Percentiles rank a stretch among this genome's conserved stretches.
Conservation (phyloP, 345 rosid genomes). For the Eucalyptus polyanthemos region DNA sequence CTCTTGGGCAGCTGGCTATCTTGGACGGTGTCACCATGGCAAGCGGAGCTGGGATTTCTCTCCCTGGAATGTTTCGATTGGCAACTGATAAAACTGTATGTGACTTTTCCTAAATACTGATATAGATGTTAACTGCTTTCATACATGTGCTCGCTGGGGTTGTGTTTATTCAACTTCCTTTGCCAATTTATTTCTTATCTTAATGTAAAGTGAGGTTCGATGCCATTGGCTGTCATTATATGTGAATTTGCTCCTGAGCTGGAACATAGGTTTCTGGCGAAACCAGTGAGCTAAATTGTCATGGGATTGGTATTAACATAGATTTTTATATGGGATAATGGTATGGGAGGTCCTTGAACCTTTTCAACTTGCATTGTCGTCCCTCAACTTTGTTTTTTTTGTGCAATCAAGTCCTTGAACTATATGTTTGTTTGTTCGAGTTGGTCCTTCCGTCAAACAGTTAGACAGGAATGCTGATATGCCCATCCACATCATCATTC, state of each 20-base stretch:
- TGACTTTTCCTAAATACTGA: neutral
- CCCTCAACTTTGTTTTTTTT: neutral
- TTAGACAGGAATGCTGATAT: neutral
- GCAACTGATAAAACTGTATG: neutral
- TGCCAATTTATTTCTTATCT: neutral
- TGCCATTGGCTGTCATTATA: neutral
- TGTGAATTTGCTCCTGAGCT: neutral
- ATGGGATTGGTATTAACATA: neutral
- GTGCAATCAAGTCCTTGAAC: neutral
- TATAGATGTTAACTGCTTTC: neutral
- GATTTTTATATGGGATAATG: neutral
- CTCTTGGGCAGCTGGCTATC: slow-evolving; percentile 56
- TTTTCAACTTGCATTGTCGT: neutral
- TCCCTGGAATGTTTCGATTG: slow-evolving; percentile 80
- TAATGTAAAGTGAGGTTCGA: neutral
- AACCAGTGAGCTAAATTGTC: neutral
- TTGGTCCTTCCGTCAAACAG: neutral
- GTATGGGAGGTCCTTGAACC: neutral
- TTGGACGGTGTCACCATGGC: slow-evolving; percentile 81
- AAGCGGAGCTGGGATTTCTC: slow-evolving; percentile 27
- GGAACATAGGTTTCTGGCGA: neutral
- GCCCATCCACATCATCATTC: neutral
- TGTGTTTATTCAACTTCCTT: neutral
- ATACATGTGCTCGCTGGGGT: neutral
- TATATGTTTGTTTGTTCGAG: neutral